Evolutionary conservation across 2,329 filamentous ascomycete species (phyloP).

Genomic region (Beauveria sp.): DNA sequence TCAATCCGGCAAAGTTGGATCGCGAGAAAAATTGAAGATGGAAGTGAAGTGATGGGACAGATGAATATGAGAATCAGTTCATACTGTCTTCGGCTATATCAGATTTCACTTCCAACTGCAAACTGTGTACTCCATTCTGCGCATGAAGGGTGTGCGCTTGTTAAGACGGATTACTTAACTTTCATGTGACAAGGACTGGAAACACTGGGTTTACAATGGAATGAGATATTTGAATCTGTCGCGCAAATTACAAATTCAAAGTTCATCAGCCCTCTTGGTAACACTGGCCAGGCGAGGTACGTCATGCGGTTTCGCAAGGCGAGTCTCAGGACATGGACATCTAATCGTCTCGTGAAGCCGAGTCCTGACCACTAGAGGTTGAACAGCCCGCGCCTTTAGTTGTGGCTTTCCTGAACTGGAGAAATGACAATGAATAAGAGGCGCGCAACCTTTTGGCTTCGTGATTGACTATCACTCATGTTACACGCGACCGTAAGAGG

Average conservation of each 20-base stretch:
- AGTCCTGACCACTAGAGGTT: no score
- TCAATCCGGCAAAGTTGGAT: conserved; percentile 20
- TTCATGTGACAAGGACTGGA: not conserved
- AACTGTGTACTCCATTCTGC: conserved; percentile 48
- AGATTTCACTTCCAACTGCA: conserved; percentile 54
- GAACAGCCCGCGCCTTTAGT: not conserved
- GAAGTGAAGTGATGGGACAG: conserved; percentile 19
- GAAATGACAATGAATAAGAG: not conserved
- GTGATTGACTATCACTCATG: not conserved
- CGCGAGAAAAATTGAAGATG: conserved; percentile 16
- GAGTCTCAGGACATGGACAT: not conserved
- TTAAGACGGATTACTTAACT: conserved; percentile 47
- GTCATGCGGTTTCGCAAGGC: not conserved
- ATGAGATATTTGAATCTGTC: not conserved
- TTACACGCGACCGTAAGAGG: not conserved
- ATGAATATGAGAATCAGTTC: conserved; percentile 28
- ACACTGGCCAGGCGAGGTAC: no score
- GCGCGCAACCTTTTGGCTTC: not conserved
- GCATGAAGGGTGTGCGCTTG: conserved; percentile 46
- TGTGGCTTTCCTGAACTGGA: not conserved
- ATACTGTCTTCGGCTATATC: conserved; percentile 39
- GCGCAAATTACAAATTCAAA: not conserved
- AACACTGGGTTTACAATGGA: not conserved
- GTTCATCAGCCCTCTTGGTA: not conserved
- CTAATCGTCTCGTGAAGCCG: no score